These are phyloP conservation scores for Paramecium biaurelia DNA, from an alignment of 73 alveolate species.

Conservation along the genomic window DNA sequence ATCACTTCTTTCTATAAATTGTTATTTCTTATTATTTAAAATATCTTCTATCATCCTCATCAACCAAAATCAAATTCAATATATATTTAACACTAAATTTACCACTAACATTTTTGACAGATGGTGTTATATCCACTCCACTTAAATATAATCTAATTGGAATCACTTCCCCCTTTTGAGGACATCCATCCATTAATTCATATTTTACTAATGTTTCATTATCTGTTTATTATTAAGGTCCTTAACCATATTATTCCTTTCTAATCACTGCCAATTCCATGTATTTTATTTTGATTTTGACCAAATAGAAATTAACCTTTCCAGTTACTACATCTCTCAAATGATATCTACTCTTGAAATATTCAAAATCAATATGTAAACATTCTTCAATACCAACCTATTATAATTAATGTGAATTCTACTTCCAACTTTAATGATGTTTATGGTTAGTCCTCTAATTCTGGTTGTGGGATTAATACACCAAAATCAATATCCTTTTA, in stretches of 20 bases:
- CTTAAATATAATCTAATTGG: slow-evolving; percentile 97
- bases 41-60: slow-evolving; percentile 96
- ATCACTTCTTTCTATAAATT: slow-evolving; percentile 56
- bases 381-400: slow-evolving; percentile 21
- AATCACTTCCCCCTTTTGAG: slow-evolving; percentile 95
- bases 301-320: slow-evolving; percentile 95
- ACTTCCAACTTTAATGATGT: slow-evolving; percentile 28
- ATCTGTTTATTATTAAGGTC: slow-evolving; percentile 68
- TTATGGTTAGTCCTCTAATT: slow-evolving; percentile 16
- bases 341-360: slow-evolving; percentile 90
- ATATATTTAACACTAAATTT: slow-evolving; percentile 89
- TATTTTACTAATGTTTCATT: slow-evolving; percentile 91
- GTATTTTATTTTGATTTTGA: slow-evolving; percentile 98
- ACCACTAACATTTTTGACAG: slow-evolving; percentile 87
- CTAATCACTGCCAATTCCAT: slow-evolving; percentile 98
- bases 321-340: slow-evolving; percentile 96
- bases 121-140: slow-evolving; percentile 98
- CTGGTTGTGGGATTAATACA: slow-evolving; percentile 30
- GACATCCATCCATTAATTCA: slow-evolving; percentile 99
- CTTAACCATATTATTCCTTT: slow-evolving; percentile 77
- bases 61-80: slow-evolving; percentile 96
- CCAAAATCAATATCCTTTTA: slow-evolving; percentile 36
- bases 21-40: slow-evolving; percentile 58
- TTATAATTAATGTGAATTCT: background rate
- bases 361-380: slow-evolving; percentile 99